Evolutionary conservation across 345 rosid genomes (phyloP).

Genomic region (Salix caprea): DNA sequence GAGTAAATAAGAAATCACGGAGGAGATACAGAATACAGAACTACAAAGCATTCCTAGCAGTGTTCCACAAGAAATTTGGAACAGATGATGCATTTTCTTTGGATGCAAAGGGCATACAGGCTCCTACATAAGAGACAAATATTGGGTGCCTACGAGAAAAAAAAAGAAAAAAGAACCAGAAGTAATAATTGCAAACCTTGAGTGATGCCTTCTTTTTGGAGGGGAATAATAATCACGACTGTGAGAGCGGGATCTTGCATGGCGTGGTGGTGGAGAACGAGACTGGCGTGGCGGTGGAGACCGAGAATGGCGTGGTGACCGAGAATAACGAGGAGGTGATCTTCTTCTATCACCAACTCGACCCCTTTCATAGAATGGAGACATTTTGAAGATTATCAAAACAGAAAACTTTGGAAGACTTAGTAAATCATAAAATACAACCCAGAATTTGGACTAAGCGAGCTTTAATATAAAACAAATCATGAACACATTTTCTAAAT

Average conservation of each 20-base stretch:
- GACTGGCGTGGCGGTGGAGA: slow-evolving; percentile 64
- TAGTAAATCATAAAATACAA: neutral
- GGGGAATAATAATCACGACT: slow-evolving; percentile 28
- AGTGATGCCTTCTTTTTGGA: slow-evolving; percentile 23
- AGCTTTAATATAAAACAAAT: neutral
- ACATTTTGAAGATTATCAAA: slow-evolving; percentile 11
- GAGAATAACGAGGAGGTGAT: slow-evolving; percentile 31
- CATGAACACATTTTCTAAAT: neutral
- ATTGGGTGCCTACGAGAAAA: neutral
- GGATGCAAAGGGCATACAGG: neutral
- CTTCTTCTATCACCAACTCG: slow-evolving; percentile 25
- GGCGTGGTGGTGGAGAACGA: slow-evolving; percentile 72
- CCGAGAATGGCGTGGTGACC: slow-evolving; percentile 38
- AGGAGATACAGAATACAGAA: neutral
- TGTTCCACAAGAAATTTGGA: neutral
- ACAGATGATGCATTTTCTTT: neutral
- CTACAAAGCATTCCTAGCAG: neutral
- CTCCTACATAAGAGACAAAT: neutral
- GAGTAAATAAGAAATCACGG: neutral
- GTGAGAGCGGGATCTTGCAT: slow-evolving; percentile 52
- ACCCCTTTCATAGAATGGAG: slow-evolving; percentile 9
- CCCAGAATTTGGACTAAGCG: neutral
- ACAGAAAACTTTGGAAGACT: neutral
- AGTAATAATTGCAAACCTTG: slow-evolving; percentile 38
- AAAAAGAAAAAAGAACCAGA: neutral